These are phyloP conservation scores for Cutaneotrichosporon cyanovorans DNA, from an alignment of 1,284 basidiomycete genomes.

Conservation along the genomic window DNA sequence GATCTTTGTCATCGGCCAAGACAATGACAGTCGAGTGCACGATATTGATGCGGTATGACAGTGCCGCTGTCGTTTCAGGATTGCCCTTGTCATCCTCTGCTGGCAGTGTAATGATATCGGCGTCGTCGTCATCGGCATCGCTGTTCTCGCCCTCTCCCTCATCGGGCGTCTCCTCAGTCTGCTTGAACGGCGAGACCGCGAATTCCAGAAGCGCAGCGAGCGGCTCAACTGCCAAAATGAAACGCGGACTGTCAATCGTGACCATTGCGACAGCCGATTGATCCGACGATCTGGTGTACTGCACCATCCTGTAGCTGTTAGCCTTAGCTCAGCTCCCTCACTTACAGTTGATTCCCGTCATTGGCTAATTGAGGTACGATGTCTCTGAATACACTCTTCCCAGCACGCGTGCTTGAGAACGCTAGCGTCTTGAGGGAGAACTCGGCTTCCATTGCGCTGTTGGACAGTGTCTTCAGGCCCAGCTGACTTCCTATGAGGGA, in stretches of 20 bases:
- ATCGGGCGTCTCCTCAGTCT: slow-evolving; percentile 10
- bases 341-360: slow-evolving; percentile 71
- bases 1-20: slow-evolving; percentile 73
- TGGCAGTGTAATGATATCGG: slow-evolving; percentile 1
- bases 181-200: slow-evolving; percentile 60
- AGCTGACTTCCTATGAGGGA: slow-evolving; percentile 72
- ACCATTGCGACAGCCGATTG: slow-evolving; percentile 66
- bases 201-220: slow-evolving; percentile 83
- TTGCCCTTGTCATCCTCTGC: not conserved
- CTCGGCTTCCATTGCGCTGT: slow-evolving; percentile 79
- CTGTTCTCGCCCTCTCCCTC: slow-evolving; percentile 28
- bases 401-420: slow-evolving; percentile 78
- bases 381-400: slow-evolving; percentile 80
- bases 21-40: slow-evolving; percentile 87
- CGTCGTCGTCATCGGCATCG: slow-evolving; percentile 16
- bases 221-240: slow-evolving; percentile 91
- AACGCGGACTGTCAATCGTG: slow-evolving; percentile 84
- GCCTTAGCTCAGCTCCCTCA: not conserved
- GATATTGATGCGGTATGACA: slow-evolving; percentile 74
- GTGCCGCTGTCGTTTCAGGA: slow-evolving; percentile 22
- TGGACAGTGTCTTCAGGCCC: slow-evolving; percentile 73
- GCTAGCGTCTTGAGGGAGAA: slow-evolving; percentile 83
- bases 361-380: slow-evolving; percentile 89
- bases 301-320: slow-evolving; percentile 57
- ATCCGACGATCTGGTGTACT: slow-evolving; percentile 66